Percentiles rank a stretch among this genome's conserved stretches.
Evolutionary conservation across 169 alveolate genomes (phyloP).

Genomic region (Plasmodium vinckei): DNA sequence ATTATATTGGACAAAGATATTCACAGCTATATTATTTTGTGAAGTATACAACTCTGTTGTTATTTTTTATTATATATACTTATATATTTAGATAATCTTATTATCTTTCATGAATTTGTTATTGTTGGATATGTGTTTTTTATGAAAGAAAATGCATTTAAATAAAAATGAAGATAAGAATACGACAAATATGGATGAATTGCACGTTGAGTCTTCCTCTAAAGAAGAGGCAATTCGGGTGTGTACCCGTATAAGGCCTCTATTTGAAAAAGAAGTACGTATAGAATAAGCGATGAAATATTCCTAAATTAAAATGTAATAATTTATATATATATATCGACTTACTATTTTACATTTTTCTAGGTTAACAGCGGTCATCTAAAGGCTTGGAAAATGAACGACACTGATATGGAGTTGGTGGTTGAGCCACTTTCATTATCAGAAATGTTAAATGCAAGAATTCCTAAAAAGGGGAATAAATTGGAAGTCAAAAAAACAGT

Average conservation of each 20-base stretch:
- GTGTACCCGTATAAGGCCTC: slow-evolving; percentile 86
- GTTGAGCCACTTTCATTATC: slow-evolving; percentile 84
- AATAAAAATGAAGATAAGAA: slow-evolving; percentile 63
- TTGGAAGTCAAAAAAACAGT: slow-evolving; percentile 60
- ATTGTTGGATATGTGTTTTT: neutral
- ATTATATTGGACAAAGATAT: neutral
- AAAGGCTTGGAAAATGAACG: slow-evolving; percentile 85
- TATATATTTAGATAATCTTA: neutral
- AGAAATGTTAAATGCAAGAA: slow-evolving; percentile 81
- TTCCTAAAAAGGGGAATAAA: slow-evolving; percentile 76
- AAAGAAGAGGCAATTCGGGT: slow-evolving; percentile 85
- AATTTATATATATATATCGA: neutral
- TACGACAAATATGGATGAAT: slow-evolving; percentile 40
- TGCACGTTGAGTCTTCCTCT: slow-evolving; percentile 77
- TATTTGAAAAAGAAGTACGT: slow-evolving; percentile 84
- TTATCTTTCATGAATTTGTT: slow-evolving; percentile 6
- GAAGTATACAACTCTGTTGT: slow-evolving; percentile 6
- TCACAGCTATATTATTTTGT: neutral
- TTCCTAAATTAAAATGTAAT: neutral
- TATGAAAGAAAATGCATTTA: slow-evolving; percentile 48
- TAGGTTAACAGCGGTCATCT: slow-evolving; percentile 82
- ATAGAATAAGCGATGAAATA: neutral
- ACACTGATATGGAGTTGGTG: slow-evolving; percentile 79
- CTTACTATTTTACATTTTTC: slow-evolving; percentile 1
- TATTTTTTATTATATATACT: neutral